Evolutionary conservation across 768 basidiomycete genomes (phyloP).

Genomic region (Boletus subcaerulescens): DNA sequence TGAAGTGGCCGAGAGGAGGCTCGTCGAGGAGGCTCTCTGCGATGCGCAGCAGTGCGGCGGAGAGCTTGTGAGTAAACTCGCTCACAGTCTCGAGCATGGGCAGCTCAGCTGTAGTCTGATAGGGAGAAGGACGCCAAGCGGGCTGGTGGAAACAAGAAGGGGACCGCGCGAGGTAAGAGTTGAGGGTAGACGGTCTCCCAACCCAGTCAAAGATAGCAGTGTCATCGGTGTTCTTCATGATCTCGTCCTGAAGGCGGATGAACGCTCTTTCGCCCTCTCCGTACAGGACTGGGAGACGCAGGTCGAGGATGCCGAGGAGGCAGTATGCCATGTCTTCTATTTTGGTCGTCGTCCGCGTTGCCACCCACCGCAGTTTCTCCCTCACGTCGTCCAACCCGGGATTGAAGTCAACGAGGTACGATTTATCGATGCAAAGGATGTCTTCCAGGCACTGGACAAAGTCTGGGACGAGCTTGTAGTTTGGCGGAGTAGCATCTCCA

Average conservation of each 20-base stretch:
- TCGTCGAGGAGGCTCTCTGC: conserved; percentile 20
- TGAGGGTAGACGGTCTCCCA: conserved; percentile 23
- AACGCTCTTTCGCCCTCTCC: conserved; percentile 24
- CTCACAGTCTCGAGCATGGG: conserved; percentile 14
- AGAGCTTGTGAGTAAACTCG: conserved; percentile 14
- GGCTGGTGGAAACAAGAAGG: conserved; percentile 22
- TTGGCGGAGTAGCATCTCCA: background rate
- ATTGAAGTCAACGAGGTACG: conserved; percentile 19
- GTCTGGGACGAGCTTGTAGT: conserved; percentile 23
- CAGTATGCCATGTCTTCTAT: conserved; percentile 31
- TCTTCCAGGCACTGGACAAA: conserved; percentile 18
- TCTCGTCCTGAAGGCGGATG: conserved; percentile 26
- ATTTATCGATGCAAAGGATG: conserved; percentile 17
- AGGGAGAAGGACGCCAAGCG: conserved; percentile 6
- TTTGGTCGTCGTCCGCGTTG: conserved; percentile 26
- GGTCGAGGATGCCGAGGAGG: conserved; percentile 26
- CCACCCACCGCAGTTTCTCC: conserved; percentile 29
- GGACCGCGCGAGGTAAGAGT: conserved; percentile 24
- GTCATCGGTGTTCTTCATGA: conserved; percentile 27
- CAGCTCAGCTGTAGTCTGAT: background rate
- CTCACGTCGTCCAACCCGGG: conserved; percentile 26
- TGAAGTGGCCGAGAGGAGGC: conserved; percentile 29
- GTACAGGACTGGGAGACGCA: conserved; percentile 29
- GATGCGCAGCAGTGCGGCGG: conserved; percentile 10
- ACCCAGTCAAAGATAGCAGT: conserved; percentile 29